Evolutionary conservation across 2,329 filamentous ascomycete species (phyloP), one percentile per base, ranked within the genome.

Genomic region (Didymella exigua): DNA sequence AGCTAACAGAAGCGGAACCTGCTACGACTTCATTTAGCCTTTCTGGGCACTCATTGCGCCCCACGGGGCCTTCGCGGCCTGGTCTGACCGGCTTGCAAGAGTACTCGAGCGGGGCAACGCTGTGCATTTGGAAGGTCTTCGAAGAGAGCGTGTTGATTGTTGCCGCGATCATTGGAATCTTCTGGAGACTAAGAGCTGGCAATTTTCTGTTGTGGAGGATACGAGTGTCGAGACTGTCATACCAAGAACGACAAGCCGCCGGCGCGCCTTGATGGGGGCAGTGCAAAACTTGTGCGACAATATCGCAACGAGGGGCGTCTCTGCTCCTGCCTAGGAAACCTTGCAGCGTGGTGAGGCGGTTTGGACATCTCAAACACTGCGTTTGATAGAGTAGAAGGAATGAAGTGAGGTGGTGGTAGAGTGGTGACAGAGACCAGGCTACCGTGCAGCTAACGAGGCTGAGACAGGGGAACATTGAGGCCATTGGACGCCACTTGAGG

Each of bases 11-110:
- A 14, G 26, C 13, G 27, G 11, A 49, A n/a, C 23, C 11, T 27
- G 8, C 19, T 33, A 38, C 16, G 18, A 14, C 26, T 27, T 45
- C 51, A 38, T 41, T 27, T 45, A 40, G 31, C 42, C 30, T 46
- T 34, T 11, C 51, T 54, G 51, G 51, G 51, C 51, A 44, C 8
- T 45, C 3, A 18, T 45, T 49, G 45, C 51, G 40, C 45, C 44
- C 40, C 45, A 53, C 37, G 44, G 45, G 3, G 13, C 18, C 29
- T 49, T n/a, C 19, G 29, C 46, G 36, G 46, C 36, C 31, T 40
- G 9, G 34, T 21, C 19, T 29, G 27, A 33, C 26, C 34, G 18
- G 18, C 14, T 13, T 33, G 5, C 19, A 24, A 16, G 18, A 1
- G 7, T n/a, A 13, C 9, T 16, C 6, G 5, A 31, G 10, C 26